Evolutionary conservation across 106 monocot genomes (phyloP), one percentile per base, ranked within the genome.

Genomic region (Phalaenopsis equestris): DNA sequence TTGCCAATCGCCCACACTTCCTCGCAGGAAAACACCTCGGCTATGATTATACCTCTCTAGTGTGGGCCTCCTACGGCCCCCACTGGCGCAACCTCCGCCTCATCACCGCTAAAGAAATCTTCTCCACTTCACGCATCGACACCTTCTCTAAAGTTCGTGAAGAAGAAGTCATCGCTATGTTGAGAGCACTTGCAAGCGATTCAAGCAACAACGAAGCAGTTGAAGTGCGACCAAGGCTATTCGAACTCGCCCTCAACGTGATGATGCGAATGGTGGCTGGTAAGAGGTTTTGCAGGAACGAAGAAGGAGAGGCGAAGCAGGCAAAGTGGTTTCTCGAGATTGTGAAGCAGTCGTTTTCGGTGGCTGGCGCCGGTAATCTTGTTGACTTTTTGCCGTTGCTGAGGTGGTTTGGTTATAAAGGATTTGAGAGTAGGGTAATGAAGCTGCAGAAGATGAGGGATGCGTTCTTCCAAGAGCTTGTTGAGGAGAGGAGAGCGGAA

Each of bases 21-120:
- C 79, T 72, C 39, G 45, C 85, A 24, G 46, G 3, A 12, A 82
- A 81, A 58, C 42, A 82, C 86, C 23, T 87, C 6, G 17, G 41
- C 61, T 89, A 78, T 70, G 46, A 84, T 81, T 72, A 80, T 83
- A 74, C 87, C 67, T 80, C 81, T 37, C 4, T 93, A 45, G 57
- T 45, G 11, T 36, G 8, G 8, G 77, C 91, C 64, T 80, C 75
- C 80, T 87, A 89, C 58, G 86, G 89, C 42, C 79, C 84, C 2
- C 82, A 81, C 81, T 93, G 89, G 93, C 91, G 93, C 48, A 83
- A 91, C 65, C 70, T 89, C 42, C 82, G 89, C 38, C 85, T 89
- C 43, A 75, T 93, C 55, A 43, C 78, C 70, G 45, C 83, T 36
- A 14, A 73, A 15, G 82, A 91, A 48, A 52, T 89, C 79, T 79